phyloP scores from a whole-genome alignment of 495 filamentous ascomycete species.

The Parathielavia hyrcaniae region DNA sequence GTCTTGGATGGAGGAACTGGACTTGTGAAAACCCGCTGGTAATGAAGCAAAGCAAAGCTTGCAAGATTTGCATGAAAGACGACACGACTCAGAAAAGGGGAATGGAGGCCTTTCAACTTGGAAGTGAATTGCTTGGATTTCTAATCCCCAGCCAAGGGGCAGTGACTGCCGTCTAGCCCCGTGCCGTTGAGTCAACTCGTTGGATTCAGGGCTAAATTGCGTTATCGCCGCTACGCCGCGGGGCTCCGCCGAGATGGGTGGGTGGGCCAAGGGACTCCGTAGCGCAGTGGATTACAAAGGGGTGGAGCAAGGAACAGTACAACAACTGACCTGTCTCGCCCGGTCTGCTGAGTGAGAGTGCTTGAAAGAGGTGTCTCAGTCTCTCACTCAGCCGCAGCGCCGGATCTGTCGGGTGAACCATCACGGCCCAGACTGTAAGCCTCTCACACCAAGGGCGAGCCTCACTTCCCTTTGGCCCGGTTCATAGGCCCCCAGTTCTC shows the following conservation, averaged over 20 bases:
- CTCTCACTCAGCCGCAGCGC: neutral
- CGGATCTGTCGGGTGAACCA: neutral
- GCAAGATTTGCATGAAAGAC: neutral
- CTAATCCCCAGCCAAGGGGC: constrained; percentile 14
- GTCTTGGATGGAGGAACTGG: neutral
- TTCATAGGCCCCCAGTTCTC: constrained; percentile 92
- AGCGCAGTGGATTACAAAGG: neutral
- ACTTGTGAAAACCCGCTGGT: neutral
- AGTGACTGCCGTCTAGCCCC: neutral
- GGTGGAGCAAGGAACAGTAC: neutral
- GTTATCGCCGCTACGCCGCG: constrained; percentile 15
- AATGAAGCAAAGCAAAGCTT: neutral
- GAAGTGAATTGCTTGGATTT: constrained; percentile 14
- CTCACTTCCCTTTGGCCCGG: constrained; percentile 53
- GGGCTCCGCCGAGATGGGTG: neutral
- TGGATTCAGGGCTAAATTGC: constrained; percentile 17
- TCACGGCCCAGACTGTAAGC: neutral
- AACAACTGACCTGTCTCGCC: neutral
- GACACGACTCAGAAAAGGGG: neutral
- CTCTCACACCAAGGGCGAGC: neutral
- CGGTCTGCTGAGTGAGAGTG: neutral
- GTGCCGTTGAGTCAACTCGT: neutral
- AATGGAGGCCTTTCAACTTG: neutral
- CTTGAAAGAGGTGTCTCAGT: too few species aligned
- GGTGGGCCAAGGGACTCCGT: constrained; percentile 16